These are phyloP conservation scores for Asterella californica DNA, from an alignment of 225 moss, liverwort and hornwort genomes.

Conservation along the genomic window DNA sequence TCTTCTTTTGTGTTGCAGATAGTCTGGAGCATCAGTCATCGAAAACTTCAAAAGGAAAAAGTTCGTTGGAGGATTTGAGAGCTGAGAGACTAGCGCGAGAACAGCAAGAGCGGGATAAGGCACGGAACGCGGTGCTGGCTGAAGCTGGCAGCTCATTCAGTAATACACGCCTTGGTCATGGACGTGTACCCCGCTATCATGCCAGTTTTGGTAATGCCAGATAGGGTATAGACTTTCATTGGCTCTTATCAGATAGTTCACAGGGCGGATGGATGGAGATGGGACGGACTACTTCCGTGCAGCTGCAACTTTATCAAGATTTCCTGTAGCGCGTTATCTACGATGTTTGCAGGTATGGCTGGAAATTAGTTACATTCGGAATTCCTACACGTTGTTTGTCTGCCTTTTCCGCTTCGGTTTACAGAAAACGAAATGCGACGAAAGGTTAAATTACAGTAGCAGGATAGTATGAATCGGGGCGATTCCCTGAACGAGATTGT, in stretches of 20 bases:
- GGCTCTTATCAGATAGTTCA: neutral
- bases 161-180: slow-evolving; percentile 42
- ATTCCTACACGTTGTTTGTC: too few relatives aligned
- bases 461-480: too few relatives aligned
- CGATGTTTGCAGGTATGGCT: too few relatives aligned
- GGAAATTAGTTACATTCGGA: too few relatives aligned
- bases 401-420: too few relatives aligned
- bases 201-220: slow-evolving; percentile 85
- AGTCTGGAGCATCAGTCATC: neutral
- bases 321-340: too few relatives aligned
- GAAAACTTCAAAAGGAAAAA: slow-evolving; percentile 38
- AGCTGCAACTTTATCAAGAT: neutral
- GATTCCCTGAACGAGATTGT: too few relatives aligned
- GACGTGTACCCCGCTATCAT: slow-evolving; percentile 66
- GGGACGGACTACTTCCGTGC: neutral
- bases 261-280: neutral
- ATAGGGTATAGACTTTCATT: slow-evolving; percentile 21
- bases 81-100: slow-evolving; percentile 80
- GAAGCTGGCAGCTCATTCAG: slow-evolving; percentile 28
- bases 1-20: slow-evolving; percentile 10
- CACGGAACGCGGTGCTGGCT: slow-evolving; percentile 51
- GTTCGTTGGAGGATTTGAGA: slow-evolving; percentile 70
- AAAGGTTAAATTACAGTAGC: too few relatives aligned
- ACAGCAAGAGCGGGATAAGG: slow-evolving; percentile 70
- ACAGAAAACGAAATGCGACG: too few relatives aligned